These are phyloP conservation scores for Cryptosporidium sp. DNA, from an alignment of 169 alveolate species.

Conservation along the genomic window DNA sequence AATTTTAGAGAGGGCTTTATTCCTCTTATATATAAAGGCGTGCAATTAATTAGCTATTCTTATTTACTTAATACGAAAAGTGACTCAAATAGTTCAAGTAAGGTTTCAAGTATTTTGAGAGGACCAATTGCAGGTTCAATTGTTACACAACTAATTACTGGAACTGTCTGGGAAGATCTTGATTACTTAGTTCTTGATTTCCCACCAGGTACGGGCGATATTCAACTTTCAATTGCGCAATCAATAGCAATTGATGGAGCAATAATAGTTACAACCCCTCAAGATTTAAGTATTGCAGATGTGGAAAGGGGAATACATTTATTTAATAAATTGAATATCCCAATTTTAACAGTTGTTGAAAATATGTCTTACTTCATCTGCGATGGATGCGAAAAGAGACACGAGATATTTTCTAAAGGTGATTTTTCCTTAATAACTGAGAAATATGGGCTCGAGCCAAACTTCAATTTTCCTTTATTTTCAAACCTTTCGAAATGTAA, in stretches of 20 bases:
- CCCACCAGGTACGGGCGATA: slow-evolving; percentile 99
- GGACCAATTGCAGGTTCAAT: slow-evolving; percentile 95
- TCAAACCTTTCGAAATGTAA: slow-evolving; percentile 84
- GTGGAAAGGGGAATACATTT: slow-evolving; percentile 94
- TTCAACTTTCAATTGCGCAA: slow-evolving; percentile 95
- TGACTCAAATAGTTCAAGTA: neutral
- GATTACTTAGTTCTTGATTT: slow-evolving; percentile 97
- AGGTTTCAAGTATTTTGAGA: slow-evolving; percentile 86
- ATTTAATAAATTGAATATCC: slow-evolving; percentile 92
- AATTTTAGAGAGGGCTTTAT: slow-evolving; percentile 80
- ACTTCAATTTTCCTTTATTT: slow-evolving; percentile 86
- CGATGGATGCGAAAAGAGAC: slow-evolving; percentile 87
- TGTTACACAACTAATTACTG: slow-evolving; percentile 89
- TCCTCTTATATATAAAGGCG: slow-evolving; percentile 88
- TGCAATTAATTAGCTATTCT: slow-evolving; percentile 90
- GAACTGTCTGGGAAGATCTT: slow-evolving; percentile 97
- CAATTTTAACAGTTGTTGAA: slow-evolving; percentile 93
- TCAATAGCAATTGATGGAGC: slow-evolving; percentile 91
- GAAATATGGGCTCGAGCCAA: slow-evolving; percentile 86
- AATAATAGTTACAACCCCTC: slow-evolving; percentile 95
- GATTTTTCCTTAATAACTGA: slow-evolving; percentile 83
- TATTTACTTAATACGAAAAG: slow-evolving; percentile 63
- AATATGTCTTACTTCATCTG: slow-evolving; percentile 96
- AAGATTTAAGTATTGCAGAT: slow-evolving; percentile 92
- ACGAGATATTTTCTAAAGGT: slow-evolving; percentile 90